Evolutionary conservation across 129 eudicot genomes (phyloP), one percentile per base, ranked within the genome.

Genomic region (Chrysanthemum makinoi): DNA sequence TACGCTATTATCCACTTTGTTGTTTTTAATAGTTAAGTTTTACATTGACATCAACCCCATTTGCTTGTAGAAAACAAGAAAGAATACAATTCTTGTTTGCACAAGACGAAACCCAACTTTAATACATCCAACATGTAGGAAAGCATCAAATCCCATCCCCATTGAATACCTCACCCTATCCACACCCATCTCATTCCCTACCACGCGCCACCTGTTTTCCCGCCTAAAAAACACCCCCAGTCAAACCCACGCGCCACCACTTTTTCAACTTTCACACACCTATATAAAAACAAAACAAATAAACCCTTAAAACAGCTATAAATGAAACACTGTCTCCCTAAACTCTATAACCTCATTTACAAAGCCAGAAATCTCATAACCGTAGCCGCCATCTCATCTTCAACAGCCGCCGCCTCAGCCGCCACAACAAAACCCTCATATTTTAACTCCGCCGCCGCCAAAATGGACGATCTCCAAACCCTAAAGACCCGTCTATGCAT

Each of bases 401-500:
- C 80, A 74, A 19, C 75, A 55, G 71, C 69, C 62, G 70, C 70
- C 5, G 20, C 69, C 39, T 61, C 83, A 11, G 33, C 86, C 2
- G 53, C 81, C 65, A 65, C 86, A 0, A 52, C 81, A 60, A 69
- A 83, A 71, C 54, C 76, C 77, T 43, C 85, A 14, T 47, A 88
- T 53, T 11, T 79, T 66, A 17, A 87, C 46, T 28, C 82, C 57
- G 85, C 83, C 73, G 47, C 85, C 62, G 65, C 83, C 50, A 82
- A 82, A 78, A 91, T 80, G 57, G 80, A 75, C 72, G 81, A 72
- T 15, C 74, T 66, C 60, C 68, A 77, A 57, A 72, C 82, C 66
- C 86, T 85, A 8, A 84, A 78, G 19, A 90, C 97, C n/a, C 85
- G 82, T 13, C 81, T 95, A 61, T 95, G 99, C 73, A 95, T 95